phyloP scores from a whole-genome alignment of 1,284 basidiomycete genomes.

The Ceratobasidium sp. region DNA sequence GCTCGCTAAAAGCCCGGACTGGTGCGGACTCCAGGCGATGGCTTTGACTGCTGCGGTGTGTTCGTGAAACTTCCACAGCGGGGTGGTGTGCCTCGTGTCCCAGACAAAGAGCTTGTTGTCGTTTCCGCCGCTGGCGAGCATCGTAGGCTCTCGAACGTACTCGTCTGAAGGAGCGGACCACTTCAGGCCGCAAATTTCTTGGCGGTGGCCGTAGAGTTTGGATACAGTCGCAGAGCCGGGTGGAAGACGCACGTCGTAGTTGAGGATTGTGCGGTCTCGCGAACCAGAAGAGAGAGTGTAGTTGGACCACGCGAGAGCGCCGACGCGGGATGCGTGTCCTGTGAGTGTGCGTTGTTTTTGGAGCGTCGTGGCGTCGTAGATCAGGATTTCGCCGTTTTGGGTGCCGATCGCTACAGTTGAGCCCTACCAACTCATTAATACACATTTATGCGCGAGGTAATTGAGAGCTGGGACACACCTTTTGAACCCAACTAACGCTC shows the following conservation, averaged over 20 bases:
- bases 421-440: too few species aligned
- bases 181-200: conserved; percentile 96
- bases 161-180: conserved; percentile 76
- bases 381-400: conserved; percentile 85
- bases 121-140: conserved; percentile 94
- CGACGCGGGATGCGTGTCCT: conserved; percentile 90
- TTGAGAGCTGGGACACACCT: conserved; percentile 59
- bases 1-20: conserved; percentile 89
- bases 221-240: conserved; percentile 74
- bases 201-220: conserved; percentile 75
- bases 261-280: conserved; percentile 89
- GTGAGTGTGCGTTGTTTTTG: conserved; percentile 75
- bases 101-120: conserved; percentile 99
- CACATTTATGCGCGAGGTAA: too few species aligned
- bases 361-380: conserved; percentile 91
- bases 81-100: conserved; percentile 68
- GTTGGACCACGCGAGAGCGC: conserved; percentile 93
- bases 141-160: conserved; percentile 63
- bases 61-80: conserved; percentile 94
- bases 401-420: conserved; percentile 93
- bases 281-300: conserved; percentile 91
- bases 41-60: conserved; percentile 98
- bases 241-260: conserved; percentile 88
- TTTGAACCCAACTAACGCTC: conserved; percentile 93
- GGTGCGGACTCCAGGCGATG: conserved; percentile 97